These are phyloP conservation scores for Boeremia lycopersici DNA, from an alignment of 2,329 filamentous ascomycete genomes.

Conservation along the genomic window DNA sequence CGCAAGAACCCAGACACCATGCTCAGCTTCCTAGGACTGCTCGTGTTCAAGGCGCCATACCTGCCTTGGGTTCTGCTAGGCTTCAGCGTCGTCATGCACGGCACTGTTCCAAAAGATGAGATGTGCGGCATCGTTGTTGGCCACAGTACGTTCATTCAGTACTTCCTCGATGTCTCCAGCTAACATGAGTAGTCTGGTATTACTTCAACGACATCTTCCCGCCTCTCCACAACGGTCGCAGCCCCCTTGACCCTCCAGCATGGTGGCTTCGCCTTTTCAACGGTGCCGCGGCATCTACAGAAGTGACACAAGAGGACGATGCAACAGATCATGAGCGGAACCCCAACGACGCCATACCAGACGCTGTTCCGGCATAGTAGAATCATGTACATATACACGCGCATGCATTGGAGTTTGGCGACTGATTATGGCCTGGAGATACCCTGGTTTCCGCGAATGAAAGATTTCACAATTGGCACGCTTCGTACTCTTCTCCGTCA, in stretches of 20 bases:
- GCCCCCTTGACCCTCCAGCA: slow-evolving; percentile 83
- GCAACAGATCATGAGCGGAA: slow-evolving; percentile 9
- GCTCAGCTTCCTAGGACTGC: slow-evolving; percentile 81
- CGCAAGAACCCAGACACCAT: slow-evolving; percentile 90
- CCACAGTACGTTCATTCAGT: slow-evolving; percentile 61
- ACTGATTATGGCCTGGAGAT: slow-evolving; percentile 32
- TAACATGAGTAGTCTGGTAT: slow-evolving; percentile 73
- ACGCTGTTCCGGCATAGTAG: slow-evolving; percentile 22
- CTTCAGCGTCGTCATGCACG: slow-evolving; percentile 90
- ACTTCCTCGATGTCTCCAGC: background rate
- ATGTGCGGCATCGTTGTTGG: slow-evolving; percentile 94
- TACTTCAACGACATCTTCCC: slow-evolving; percentile 98
- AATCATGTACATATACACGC: slow-evolving; percentile 13
- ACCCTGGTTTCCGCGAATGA: slow-evolving; percentile 28
- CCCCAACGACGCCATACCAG: slow-evolving; percentile 19
- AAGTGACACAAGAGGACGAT: slow-evolving; percentile 24
- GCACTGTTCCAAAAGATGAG: slow-evolving; percentile 90
- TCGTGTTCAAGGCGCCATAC: slow-evolving; percentile 93
- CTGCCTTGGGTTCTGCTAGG: slow-evolving; percentile 94
- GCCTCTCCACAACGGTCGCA: slow-evolving; percentile 80
- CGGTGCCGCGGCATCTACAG: slow-evolving; percentile 34
- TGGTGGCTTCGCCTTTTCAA: slow-evolving; percentile 92
- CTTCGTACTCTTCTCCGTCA: background rate
- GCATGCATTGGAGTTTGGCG: slow-evolving; percentile 29
- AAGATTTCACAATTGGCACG: background rate